Base-by-base conservation (phyloP, 2,329 filamentous ascomycete genomes). In the Monilinia laxa region DNA sequence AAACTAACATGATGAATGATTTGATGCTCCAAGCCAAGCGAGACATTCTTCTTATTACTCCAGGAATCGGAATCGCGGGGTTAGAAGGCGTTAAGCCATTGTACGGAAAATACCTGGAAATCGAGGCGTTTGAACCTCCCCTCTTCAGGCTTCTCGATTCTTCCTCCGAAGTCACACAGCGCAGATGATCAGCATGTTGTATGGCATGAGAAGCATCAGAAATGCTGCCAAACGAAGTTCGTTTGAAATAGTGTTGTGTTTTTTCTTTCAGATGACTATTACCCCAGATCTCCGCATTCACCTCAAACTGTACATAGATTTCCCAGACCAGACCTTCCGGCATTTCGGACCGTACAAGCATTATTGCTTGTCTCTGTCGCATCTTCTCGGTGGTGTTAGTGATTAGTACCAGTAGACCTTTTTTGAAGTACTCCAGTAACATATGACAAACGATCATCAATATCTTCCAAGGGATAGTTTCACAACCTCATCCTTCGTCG, bases 341-440 rank as follows among this genome's bases (percentile, higher is more conserved):
- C n/a, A 51, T 38, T 62, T 62, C 58, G 58, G 58, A 62, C 58
- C 58, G 58, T 40, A n/a, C 16, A 62, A 51, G 45, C 45, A 62
- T 52, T 51, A 5, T 20, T 62, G 4, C 31, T 62, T 40, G 14
- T 51, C n/a, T 38, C 45, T 60, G 14, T 40, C 38, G 5, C 16
- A 16, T 51, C 25, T n/a, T 40, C 31, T 20, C 16, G n/a, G 14
- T 51, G 45, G 23, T 40, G 31, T 25, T 62, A 16, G 35, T 49
- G 57, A 60, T 25, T 60, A 28, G 28, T 23, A 60, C 38, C 45
- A 35, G 35, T 18, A 49, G 16, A 18, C 23, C 6, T 35, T 51
- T 38, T 12, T 18, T 23, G 2, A 38, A 49, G 53, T 35, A 51
- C 4, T 25, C 4, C 12, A 38, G 57, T 38, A 49, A 60, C 25